Base-by-base conservation (phyloP, 352 stramenopile genomes). In the Globisporangium radiosum region DNA sequence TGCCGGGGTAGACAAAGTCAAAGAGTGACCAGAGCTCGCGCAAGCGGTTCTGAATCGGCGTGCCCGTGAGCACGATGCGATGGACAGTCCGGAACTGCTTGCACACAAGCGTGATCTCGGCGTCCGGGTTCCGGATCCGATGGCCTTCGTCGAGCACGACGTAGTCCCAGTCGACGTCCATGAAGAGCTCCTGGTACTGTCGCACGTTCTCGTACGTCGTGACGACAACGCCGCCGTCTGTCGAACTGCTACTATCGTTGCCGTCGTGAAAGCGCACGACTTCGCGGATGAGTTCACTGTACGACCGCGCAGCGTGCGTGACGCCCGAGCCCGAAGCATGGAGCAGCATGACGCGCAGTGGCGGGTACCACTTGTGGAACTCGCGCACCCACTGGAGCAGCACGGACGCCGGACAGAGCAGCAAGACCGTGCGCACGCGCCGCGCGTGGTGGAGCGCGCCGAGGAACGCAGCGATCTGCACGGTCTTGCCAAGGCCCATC, bases 121-220 rank as follows among this genome's bases (percentile, higher is more conserved):
- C 95, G 57, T 99, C 92, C 5, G 96, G 96, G 72, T 99, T 99
- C 39, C 96, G 83, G 62, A 99, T 99, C 53, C 97, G 97, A 73
- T 99, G 97, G 37, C 96, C 98, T 78, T 99, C 98, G 64, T 99
- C 98, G 51, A 99, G 81, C 13, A 99, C 85, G 39, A 98, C 90
- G 62, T 99, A 99, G 64, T 96, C 96, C 96, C 96, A 99, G 59
- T 93, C 75, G 48, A 97, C 78, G 37, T 81, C 76, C 45, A 95
- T 74, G 66, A 98, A 97, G 17, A 94, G 71, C 54, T 95, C 84
- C 52, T 95, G 75, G 52, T 95, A 92, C 63, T 94, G 73, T 13
- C 96, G 83, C 42, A 99, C 82, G 39, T 92, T 97, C 65, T 99
- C 95, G 71, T 99, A 99, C 14, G 97, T 99, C 13, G 95, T 98